Evolutionary conservation across 495 filamentous ascomycete genomes (phyloP).

Genomic region (Margaritispora aquatica): DNA sequence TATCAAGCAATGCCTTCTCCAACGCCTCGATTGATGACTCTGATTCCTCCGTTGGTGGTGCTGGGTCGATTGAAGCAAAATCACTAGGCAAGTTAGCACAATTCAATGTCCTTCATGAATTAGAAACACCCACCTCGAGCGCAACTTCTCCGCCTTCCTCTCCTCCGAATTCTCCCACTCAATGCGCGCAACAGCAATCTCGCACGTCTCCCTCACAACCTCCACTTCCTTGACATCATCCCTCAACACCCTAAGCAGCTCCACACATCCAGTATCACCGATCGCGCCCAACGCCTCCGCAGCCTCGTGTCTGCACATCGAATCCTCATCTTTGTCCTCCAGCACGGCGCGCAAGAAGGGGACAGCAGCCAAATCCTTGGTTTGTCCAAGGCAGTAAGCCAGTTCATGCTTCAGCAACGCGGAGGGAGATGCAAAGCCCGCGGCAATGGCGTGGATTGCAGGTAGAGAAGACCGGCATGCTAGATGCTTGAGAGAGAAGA

Average conservation of each 20-base stretch:
- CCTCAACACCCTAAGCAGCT: conserved; percentile 61
- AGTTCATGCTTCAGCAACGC: conserved; percentile 90
- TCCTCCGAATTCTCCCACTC: conserved; percentile 81
- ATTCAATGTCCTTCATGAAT: background rate
- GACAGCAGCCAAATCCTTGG: conserved; percentile 65
- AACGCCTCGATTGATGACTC: conserved; percentile 64
- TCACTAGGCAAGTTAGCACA: conserved; percentile 48
- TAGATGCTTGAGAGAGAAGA: conserved; percentile 95
- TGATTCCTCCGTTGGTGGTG: conserved; percentile 63
- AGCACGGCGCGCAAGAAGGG: conserved; percentile 71
- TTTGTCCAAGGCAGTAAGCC: conserved; percentile 95
- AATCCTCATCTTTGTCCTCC: conserved; percentile 70
- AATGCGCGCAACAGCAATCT: conserved; percentile 91
- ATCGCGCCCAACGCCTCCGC: conserved; percentile 92
- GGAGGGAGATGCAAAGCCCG: conserved; percentile 76
- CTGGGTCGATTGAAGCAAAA: conserved; percentile 93
- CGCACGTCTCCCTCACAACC: conserved; percentile 91
- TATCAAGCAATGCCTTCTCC: conserved; percentile 71
- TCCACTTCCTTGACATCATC: conserved; percentile 65
- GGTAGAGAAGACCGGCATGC: conserved; percentile 63
- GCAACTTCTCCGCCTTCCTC: conserved; percentile 65
- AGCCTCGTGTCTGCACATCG: conserved; percentile 95
- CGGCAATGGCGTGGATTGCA: conserved; percentile 89
- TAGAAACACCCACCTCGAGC: conserved; percentile 67
- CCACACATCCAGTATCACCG: conserved; percentile 64